Evolutionary conservation across 2,329 filamentous ascomycete species (phyloP).

Genomic region (Penicillium vulpinum): DNA sequence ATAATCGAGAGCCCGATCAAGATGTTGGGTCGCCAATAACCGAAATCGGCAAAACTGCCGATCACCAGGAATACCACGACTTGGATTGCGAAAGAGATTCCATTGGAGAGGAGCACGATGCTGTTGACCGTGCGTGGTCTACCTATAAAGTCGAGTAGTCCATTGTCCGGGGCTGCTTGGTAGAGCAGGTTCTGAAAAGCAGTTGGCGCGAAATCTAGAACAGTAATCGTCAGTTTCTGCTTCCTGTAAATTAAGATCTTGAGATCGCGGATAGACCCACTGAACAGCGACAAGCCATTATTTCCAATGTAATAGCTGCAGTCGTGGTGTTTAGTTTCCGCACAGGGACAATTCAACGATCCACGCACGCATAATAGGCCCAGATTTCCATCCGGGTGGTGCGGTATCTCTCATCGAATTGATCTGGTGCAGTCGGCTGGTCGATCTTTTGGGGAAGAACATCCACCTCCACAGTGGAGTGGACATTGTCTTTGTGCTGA

Average conservation of each 20-base stretch:
- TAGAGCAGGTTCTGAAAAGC: constrained; percentile 65
- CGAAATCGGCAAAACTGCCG: constrained; percentile 61
- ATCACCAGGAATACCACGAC: constrained; percentile 53
- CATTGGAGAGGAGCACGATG: constrained; percentile 65
- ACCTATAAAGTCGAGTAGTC: constrained; percentile 58
- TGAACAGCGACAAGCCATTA: constrained; percentile 64
- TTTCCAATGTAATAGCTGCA: constrained; percentile 64
- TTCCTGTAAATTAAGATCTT: neutral
- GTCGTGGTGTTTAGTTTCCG: constrained; percentile 23
- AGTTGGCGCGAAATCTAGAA: constrained; percentile 59
- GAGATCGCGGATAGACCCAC: constrained; percentile 22
- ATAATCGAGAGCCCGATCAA: constrained; percentile 61
- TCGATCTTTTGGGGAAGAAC: constrained; percentile 23
- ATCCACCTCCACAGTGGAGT: constrained; percentile 18
- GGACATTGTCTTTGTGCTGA: constrained; percentile 12
- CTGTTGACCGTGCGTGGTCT: constrained; percentile 61
- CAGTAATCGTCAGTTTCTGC: neutral
- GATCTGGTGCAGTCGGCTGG: constrained; percentile 53
- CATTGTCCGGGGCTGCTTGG: constrained; percentile 58
- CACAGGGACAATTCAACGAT: constrained; percentile 1
- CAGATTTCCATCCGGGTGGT: constrained; percentile 58
- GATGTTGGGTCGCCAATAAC: constrained; percentile 63
- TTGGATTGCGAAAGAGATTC: constrained; percentile 68
- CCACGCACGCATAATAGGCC: constrained; percentile 54
- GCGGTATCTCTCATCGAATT: constrained; percentile 55